These are phyloP conservation scores for Phalaenopsis aphrodite DNA, from an alignment of 106 monocot genomes.

Conservation along the genomic window DNA sequence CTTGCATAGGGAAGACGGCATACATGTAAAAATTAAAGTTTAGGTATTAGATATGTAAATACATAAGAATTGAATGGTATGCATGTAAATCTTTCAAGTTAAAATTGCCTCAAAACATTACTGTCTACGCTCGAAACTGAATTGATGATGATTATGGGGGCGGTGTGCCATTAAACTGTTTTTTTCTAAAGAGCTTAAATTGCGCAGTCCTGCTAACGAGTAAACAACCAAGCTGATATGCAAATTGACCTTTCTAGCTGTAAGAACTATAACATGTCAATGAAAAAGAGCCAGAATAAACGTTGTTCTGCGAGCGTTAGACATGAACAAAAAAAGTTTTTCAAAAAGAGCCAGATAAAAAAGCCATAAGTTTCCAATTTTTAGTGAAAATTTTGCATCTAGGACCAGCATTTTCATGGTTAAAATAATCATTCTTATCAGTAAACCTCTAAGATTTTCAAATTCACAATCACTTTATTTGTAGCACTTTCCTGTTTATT, in stretches of 20 bases:
- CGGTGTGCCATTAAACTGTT: too few relatives aligned
- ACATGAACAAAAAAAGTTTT: too few relatives aligned
- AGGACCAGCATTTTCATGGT: not conserved
- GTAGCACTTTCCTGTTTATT: too few relatives aligned
- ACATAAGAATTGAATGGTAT: too few relatives aligned
- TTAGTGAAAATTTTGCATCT: not conserved
- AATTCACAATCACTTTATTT: not conserved
- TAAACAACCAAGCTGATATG: not conserved
- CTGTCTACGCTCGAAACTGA: not conserved
- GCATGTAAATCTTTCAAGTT: not conserved
- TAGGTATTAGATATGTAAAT: too few relatives aligned
- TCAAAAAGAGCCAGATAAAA: too few relatives aligned
- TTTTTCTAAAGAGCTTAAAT: too few relatives aligned
- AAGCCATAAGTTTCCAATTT: too few relatives aligned
- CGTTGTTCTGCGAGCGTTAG: not conserved
- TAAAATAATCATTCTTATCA: not conserved
- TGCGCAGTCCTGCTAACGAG: not conserved
- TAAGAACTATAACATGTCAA: not conserved
- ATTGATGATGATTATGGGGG: not conserved
- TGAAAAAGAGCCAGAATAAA: not conserved
- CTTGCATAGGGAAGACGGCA: too few relatives aligned
- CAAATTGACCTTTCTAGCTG: not conserved
- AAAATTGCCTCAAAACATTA: not conserved
- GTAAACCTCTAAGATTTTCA: not conserved
- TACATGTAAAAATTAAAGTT: too few relatives aligned